These are phyloP conservation scores for Populus simonii DNA, from an alignment of 345 rosid genomes.

Conservation along the genomic window DNA sequence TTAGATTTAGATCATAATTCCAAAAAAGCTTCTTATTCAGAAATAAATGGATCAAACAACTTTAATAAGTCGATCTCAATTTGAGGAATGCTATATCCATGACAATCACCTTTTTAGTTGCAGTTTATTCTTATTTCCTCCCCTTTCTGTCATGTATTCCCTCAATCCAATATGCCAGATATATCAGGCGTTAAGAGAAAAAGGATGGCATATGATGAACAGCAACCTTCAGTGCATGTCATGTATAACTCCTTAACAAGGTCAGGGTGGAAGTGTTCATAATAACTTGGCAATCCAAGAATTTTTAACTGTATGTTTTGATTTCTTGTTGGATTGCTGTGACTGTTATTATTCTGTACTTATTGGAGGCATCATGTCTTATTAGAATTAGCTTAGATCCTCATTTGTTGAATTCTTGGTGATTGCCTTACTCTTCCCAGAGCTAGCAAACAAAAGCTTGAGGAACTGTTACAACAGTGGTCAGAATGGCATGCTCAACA, in stretches of 20 bases:
- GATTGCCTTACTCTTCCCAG: slow-evolving; percentile 38
- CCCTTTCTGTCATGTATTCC: slow-evolving; percentile 37
- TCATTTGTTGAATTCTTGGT: slow-evolving; percentile 8
- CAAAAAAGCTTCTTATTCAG: not conserved
- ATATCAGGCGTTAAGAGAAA: slow-evolving; percentile 67
- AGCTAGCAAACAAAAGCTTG: slow-evolving; percentile 81
- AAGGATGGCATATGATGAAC: slow-evolving; percentile 44
- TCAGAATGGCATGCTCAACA: slow-evolving; percentile 84
- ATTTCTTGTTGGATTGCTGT: slow-evolving; percentile 8
- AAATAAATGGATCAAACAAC: not conserved
- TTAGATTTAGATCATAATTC: not conserved
- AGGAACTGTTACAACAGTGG: slow-evolving; percentile 80
- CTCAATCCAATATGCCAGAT: slow-evolving; percentile 52
- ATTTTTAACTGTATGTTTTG: slow-evolving; percentile 4
- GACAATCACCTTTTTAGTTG: not conserved
- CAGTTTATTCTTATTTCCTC: not conserved
- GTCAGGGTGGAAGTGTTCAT: slow-evolving; percentile 40
- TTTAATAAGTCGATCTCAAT: not conserved
- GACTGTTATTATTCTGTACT: not conserved
- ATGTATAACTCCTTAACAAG: slow-evolving; percentile 68
- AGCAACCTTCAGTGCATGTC: slow-evolving; percentile 76
- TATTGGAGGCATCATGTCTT: not conserved
- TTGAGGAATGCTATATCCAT: not conserved
- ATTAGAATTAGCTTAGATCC: slow-evolving; percentile 10
- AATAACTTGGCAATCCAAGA: slow-evolving; percentile 3